Conservation (phyloP, 306 rosid genomes). For the Gynostemma pentaphyllum region DNA sequence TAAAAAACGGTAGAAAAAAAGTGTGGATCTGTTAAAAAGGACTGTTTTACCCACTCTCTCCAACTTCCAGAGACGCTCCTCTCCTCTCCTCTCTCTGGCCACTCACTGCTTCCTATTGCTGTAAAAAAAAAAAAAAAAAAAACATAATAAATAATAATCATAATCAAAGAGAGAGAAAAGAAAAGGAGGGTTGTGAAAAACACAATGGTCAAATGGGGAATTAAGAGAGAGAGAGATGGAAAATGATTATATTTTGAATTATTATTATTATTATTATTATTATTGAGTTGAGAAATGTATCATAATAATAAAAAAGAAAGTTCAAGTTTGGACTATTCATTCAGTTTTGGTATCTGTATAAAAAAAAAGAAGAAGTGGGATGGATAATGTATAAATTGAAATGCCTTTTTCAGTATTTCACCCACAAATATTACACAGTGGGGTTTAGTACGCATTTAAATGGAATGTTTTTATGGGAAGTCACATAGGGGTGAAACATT, state of each 20-base stretch:
- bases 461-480: too few relatives aligned
- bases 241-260: neutral
- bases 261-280: too few relatives aligned
- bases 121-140: too few relatives aligned
- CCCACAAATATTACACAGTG: too few relatives aligned
- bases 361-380: too few relatives aligned
- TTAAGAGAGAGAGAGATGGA: neutral
- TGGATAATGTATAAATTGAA: too few relatives aligned
- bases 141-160: neutral
- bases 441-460: too few relatives aligned
- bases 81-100: neutral
- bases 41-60: conserved; percentile 6
- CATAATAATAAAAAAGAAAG: neutral
- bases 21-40: neutral
- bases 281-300: too few relatives aligned
- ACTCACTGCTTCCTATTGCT: neutral
- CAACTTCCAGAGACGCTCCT: neutral
- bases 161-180: neutral
- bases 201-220: neutral
- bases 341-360: neutral
- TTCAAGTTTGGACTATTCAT: conserved; percentile 1
- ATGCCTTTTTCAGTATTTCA: too few relatives aligned
- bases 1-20: conserved; percentile 30
- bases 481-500: too few relatives aligned
- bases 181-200: neutral